Evolutionary conservation across 345 rosid genomes (phyloP).

Genomic region (Physaria fendleri): DNA sequence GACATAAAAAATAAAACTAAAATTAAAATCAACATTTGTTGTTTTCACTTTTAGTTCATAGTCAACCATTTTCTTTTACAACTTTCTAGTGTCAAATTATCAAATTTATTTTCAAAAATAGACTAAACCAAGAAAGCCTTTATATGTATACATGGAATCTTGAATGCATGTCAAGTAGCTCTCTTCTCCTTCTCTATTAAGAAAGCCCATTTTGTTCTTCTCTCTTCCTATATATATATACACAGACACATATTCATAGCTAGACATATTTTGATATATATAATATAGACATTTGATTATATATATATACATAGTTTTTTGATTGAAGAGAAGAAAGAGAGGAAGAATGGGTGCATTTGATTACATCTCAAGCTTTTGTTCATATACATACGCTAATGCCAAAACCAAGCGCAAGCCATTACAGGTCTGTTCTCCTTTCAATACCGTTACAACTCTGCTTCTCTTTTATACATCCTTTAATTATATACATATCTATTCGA

Average conservation of each 20-base stretch:
- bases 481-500: too few relatives aligned
- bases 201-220: conserved; percentile 14
- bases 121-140: conserved; percentile 2
- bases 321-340: conserved; percentile 18
- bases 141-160: conserved; percentile 27
- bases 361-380: conserved; percentile 76
- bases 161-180: conserved; percentile 30
- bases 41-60: too few relatives aligned
- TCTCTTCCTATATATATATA: conserved; percentile 7
- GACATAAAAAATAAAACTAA: too few relatives aligned
- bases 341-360: conserved; percentile 80
- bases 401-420: conserved; percentile 74
- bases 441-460: not conserved
- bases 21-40: too few relatives aligned
- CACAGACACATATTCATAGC: not conserved
- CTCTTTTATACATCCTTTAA: not conserved
- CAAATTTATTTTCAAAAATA: not conserved
- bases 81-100: not conserved
- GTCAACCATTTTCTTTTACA: conserved; percentile 1
- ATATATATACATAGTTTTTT: not conserved
- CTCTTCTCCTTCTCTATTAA: conserved; percentile 32
- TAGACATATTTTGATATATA: not conserved
- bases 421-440: conserved; percentile 49
- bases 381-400: conserved; percentile 44
- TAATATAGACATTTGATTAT: conserved; percentile 9